phyloP scores from a whole-genome alignment of 306 rosid genomes.

The Macrotyloma uniflorum region DNA sequence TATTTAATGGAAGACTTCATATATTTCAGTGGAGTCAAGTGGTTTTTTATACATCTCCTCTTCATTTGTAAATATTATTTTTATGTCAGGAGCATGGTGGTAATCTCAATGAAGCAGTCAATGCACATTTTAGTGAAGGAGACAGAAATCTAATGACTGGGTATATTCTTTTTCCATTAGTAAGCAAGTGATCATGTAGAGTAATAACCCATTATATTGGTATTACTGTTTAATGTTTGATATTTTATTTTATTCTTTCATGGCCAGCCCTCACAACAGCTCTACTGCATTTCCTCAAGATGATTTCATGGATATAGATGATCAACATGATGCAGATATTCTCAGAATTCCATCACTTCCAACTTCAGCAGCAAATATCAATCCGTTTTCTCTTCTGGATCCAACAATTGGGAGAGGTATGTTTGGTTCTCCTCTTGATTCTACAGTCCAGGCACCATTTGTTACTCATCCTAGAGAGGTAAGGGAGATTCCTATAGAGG shows the following conservation, averaged over 20 bases:
- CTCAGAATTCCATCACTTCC: slow-evolving; percentile 52
- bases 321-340: slow-evolving; percentile 49
- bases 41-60: neutral
- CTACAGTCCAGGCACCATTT: slow-evolving; percentile 50
- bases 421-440: slow-evolving; percentile 44
- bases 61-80: slow-evolving; percentile 33
- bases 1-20: neutral
- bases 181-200: slow-evolving; percentile 17
- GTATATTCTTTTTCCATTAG: slow-evolving; percentile 45
- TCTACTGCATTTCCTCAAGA: slow-evolving; percentile 57
- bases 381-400: slow-evolving; percentile 64
- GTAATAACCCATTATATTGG: neutral
- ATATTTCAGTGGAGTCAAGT: slow-evolving; percentile 6
- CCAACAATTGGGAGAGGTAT: slow-evolving; percentile 47
- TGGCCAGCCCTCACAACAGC: slow-evolving; percentile 50
- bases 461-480: slow-evolving; percentile 83
- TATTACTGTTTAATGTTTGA: slow-evolving; percentile 14
- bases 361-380: slow-evolving; percentile 48
- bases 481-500: slow-evolving; percentile 85
- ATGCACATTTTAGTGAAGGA: slow-evolving; percentile 83
- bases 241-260: slow-evolving; percentile 27
- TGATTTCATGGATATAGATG: slow-evolving; percentile 86
- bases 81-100: slow-evolving; percentile 75
- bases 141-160: slow-evolving; percentile 55
- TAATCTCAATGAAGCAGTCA: slow-evolving; percentile 80